Evolutionary conservation across 192 early-diverging fungal species (phyloP).

Genomic region (Backusella tarrabulga): DNA sequence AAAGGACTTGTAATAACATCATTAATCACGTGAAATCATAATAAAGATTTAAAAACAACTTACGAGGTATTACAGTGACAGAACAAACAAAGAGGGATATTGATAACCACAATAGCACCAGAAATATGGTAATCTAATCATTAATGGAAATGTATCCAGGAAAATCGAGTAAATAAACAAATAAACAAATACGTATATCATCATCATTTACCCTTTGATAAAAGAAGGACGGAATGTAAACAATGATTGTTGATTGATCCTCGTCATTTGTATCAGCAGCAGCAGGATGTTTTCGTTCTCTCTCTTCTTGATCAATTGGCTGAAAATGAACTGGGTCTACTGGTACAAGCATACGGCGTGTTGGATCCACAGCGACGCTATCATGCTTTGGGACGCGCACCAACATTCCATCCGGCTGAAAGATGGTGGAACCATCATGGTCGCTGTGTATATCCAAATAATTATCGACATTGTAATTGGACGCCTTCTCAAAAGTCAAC

Average conservation of each 20-base stretch:
- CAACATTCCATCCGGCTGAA: slow-evolving; percentile 64
- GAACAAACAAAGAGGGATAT: slow-evolving; percentile 49
- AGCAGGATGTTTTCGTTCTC: slow-evolving; percentile 56
- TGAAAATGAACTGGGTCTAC: slow-evolving; percentile 54
- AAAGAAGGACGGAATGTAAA: slow-evolving; percentile 81
- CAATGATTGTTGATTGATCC: slow-evolving; percentile 66
- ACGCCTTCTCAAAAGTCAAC: slow-evolving; percentile 46
- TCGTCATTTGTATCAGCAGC: slow-evolving; percentile 46
- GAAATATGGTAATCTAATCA: slow-evolving; percentile 39
- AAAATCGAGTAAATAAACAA: not conserved
- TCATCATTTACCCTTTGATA: slow-evolving; percentile 46
- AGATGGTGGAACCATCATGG: slow-evolving; percentile 46
- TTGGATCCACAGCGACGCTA: slow-evolving; percentile 77
- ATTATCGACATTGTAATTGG: slow-evolving; percentile 35
- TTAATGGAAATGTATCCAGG: not conserved
- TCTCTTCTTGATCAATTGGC: slow-evolving; percentile 57
- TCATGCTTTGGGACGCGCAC: slow-evolving; percentile 86
- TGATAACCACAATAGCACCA: slow-evolving; percentile 53
- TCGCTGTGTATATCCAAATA: slow-evolving; percentile 42
- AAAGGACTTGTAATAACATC: slow-evolving; percentile 41
- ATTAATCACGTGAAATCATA: not conserved
- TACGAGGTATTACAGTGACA: slow-evolving; percentile 45
- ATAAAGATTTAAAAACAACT: slow-evolving; percentile 21
- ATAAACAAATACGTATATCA: not conserved
- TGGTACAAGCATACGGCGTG: slow-evolving; percentile 79